These are phyloP conservation scores for Solanum pinnatisectum DNA, from an alignment of 257 asterid genomes.

Conservation along the genomic window DNA sequence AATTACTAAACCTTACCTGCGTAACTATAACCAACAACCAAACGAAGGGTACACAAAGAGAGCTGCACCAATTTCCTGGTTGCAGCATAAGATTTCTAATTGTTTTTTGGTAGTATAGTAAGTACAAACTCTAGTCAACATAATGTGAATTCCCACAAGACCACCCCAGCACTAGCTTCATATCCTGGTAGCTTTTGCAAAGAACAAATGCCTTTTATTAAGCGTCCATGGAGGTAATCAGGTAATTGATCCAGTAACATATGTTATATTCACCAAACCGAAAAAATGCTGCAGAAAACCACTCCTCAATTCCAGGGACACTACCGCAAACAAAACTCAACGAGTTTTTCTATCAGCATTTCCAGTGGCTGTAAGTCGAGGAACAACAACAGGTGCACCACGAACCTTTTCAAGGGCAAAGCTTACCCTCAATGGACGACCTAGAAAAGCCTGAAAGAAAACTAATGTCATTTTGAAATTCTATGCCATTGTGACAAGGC, in stretches of 20 bases:
- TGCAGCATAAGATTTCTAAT: not conserved
- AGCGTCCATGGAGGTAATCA: not conserved
- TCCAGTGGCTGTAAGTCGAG: constrained; percentile 18
- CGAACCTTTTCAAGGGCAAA: constrained; percentile 39
- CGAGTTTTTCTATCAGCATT: not conserved
- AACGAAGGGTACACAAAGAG: not conserved
- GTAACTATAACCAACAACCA: not conserved
- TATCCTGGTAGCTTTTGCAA: not conserved
- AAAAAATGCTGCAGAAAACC: not conserved
- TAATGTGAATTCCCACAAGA: not conserved
- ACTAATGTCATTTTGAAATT: not conserved
- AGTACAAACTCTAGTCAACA: not conserved
- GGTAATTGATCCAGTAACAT: not conserved
- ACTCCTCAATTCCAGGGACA: not conserved
- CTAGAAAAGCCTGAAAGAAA: constrained; percentile 30
- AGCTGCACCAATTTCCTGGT: not conserved
- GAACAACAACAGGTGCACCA: constrained; percentile 38
- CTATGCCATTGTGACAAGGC: not conserved
- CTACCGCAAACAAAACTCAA: not conserved
- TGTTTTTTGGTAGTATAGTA: not conserved
- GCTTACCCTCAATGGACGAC: constrained; percentile 39
- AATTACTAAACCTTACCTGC: not conserved
- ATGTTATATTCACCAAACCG: not conserved
- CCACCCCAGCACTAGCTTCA: not conserved
- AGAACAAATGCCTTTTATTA: not conserved